Evolutionary conservation across 805 yeast species (phyloP), one percentile per base, ranked within the genome.

Genomic region (Cyberlindnera xishuangbannaensis): DNA sequence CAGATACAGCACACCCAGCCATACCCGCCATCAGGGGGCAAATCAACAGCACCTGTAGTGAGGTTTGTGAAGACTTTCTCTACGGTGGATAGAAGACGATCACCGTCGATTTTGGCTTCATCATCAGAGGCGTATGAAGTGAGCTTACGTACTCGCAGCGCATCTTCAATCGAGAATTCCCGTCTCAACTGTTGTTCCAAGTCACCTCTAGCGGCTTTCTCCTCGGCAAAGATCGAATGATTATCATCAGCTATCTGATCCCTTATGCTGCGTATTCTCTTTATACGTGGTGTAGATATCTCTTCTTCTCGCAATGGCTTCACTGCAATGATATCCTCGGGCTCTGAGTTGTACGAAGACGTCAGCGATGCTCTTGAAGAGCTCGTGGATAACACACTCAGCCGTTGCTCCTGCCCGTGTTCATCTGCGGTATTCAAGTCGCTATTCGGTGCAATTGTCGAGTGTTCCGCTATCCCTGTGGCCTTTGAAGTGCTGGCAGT

Each of bases 1-100:
- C 76, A 73, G 12, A 70, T 39, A 11, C 72, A 69, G 15, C 78
- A 64, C 0, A 79, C 74, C 82, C 85, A 77, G 2, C 83, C 85
- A 36, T 73, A 69, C 3, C 86, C 86, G 27, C 76, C 79, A 52
- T 81, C 88, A 1, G 79, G 78, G 1, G 69, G 69, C 13, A 59
- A 44, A 19, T 58, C 61, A 4, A 61, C 23, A 12, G 47, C 44
- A 13, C 65, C 65, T 0, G 61, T 60, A 0, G 57, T 39, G 24
- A 41, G 45, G 33, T 61, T 60, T 8, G 66, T 62, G 37, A 53
- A 62, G 6, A 61, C 62, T 37, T 48, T 58, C 24, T 49, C 49
- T 8, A 50, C 27, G 24, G 40, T 28, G 36, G 39, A 22, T 9
- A 27, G 14, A 32, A 32, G 13, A n/a, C 36, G 11, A n/a, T 27